A percentile compares a stretch with the other conserved stretches of the same genome.
Conservation (phyloP, 2,329 filamentous ascomycete species). For the Meredithiella fracta region DNA sequence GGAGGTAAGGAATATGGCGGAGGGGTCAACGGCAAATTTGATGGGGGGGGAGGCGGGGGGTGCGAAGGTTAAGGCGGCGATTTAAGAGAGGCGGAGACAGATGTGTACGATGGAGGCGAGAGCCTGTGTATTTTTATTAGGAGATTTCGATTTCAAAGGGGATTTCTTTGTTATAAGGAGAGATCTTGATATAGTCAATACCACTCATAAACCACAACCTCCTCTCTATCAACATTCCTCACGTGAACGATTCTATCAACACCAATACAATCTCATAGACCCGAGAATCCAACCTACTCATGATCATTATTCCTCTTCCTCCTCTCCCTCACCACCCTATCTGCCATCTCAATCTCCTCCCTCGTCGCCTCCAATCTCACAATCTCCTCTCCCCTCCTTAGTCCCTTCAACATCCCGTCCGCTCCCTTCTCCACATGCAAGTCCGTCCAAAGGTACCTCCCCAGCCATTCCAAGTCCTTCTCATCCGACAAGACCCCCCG, state of each 20-base stretch:
- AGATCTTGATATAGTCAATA: background rate
- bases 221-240: background rate
- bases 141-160: background rate
- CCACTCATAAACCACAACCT: background rate
- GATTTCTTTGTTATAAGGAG: background rate
- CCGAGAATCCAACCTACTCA: no score
- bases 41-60: constrained; percentile 34
- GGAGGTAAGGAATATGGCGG: constrained; percentile 15
- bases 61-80: constrained; percentile 35
- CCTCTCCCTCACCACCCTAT: constrained; percentile 27
- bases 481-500: constrained; percentile 50
- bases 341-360: constrained; percentile 24
- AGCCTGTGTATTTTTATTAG: background rate
- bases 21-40: constrained; percentile 29
- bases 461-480: constrained; percentile 25
- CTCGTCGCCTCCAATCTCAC: background rate
- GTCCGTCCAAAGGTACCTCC: background rate
- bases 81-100: constrained; percentile 24
- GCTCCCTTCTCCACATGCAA: background rate
- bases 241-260: no score
- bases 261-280: no score
- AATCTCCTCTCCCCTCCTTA: background rate
- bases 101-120: background rate
- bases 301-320: background rate
- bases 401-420: background rate